These are phyloP conservation scores for Pseudotulostoma volvatum DNA, from an alignment of 495 filamentous ascomycete genomes.

Conservation along the genomic window DNA sequence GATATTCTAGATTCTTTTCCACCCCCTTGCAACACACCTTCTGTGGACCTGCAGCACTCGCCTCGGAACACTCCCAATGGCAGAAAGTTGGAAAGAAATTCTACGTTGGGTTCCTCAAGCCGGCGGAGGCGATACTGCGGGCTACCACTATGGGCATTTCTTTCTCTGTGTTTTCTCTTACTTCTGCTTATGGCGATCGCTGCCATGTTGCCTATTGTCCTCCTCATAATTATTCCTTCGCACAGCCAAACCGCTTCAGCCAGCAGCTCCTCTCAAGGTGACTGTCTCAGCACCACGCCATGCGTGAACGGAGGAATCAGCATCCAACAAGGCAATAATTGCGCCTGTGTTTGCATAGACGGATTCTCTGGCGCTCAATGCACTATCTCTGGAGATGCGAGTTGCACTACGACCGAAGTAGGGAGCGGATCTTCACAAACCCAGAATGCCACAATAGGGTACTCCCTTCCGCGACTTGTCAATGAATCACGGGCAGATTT, in stretches of 20 bases:
- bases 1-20: slow-evolving; percentile 90
- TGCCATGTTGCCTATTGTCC: slow-evolving; percentile 68
- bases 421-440: slow-evolving; percentile 24
- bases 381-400: slow-evolving; percentile 38
- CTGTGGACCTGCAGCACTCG: slow-evolving; percentile 13
- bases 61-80: slow-evolving; percentile 5
- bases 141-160: slow-evolving; percentile 64
- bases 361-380: slow-evolving; percentile 74
- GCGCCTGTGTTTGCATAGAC: slow-evolving; percentile 74
- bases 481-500: slow-evolving; percentile 47
- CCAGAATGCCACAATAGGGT: slow-evolving; percentile 63
- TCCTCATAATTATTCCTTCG: slow-evolving; percentile 59
- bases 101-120: slow-evolving; percentile 1
- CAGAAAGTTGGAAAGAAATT: slow-evolving; percentile 2
- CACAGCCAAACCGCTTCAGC: slow-evolving; percentile 16
- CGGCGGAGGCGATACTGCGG: slow-evolving; percentile 48
- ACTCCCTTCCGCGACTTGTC: slow-evolving; percentile 58
- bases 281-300: slow-evolving; percentile 35
- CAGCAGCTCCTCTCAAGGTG: slow-evolving; percentile 8
- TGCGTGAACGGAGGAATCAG: slow-evolving; percentile 76
- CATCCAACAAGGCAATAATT: slow-evolving; percentile 44
- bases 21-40: slow-evolving; percentile 50
- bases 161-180: slow-evolving; percentile 49
- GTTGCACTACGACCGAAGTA: slow-evolving; percentile 56
- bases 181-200: slow-evolving; percentile 72